Evolutionary conservation across 2,329 filamentous ascomycete species (phyloP).

Genomic region (Penicillium verrucosum): DNA sequence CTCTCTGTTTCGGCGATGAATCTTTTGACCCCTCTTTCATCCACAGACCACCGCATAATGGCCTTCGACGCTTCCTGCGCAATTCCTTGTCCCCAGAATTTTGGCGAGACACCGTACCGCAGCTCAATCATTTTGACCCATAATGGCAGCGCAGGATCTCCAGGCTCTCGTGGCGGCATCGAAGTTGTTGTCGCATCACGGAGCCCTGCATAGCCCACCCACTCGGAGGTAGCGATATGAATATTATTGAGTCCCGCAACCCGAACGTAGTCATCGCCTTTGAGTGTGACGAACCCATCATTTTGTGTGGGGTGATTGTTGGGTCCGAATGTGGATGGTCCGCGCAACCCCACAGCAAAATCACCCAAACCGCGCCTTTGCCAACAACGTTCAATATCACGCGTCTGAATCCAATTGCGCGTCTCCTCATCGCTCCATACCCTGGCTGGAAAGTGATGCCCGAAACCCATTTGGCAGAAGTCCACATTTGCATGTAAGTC

Average conservation of each 20-base stretch:
- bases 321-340: neutral
- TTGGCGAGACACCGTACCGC: conserved; percentile 23
- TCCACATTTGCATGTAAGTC: conserved; percentile 12
- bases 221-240: conserved; percentile 8
- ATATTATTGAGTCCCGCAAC: neutral
- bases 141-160: conserved; percentile 11
- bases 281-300: neutral
- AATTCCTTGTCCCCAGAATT: conserved; percentile 24
- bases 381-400: conserved; percentile 19
- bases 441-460: conserved; percentile 10
- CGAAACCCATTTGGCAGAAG: conserved; percentile 24
- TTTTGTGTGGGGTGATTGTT: neutral
- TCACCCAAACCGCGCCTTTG: conserved; percentile 10
- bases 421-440: conserved; percentile 21
- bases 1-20: conserved; percentile 28
- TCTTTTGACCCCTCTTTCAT: conserved; percentile 20
- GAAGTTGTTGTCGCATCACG: conserved; percentile 24
- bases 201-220: conserved; percentile 23
- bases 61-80: conserved; percentile 21
- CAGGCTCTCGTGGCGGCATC: conserved; percentile 10
- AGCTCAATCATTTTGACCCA: conserved; percentile 30
- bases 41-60: conserved; percentile 22
- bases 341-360: conserved; percentile 19
- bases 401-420: conserved; percentile 11
- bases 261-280: neutral